These are phyloP conservation scores for Cetradonia linearis DNA, from an alignment of 495 filamentous ascomycete species.

Conservation along the genomic window DNA sequence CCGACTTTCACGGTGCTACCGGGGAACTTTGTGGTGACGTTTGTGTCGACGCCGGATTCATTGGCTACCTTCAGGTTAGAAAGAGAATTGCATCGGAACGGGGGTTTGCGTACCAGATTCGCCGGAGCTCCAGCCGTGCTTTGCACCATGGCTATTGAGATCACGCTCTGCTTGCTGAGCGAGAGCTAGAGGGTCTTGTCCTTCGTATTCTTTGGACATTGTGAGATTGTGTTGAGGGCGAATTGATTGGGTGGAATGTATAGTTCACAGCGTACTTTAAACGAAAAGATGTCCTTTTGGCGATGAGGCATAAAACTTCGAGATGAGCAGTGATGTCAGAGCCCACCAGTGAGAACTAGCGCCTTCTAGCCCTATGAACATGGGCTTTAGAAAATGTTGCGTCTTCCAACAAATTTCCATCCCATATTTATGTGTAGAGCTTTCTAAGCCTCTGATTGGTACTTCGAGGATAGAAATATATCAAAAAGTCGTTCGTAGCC, in stretches of 20 bases:
- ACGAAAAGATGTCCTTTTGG: neutral
- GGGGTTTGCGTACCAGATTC: conserved; percentile 19
- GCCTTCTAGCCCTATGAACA: conserved; percentile 1
- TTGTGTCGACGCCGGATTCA: conserved; percentile 40
- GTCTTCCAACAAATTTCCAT: neutral
- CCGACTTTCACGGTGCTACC: conserved; percentile 35
- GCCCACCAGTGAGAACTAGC: neutral
- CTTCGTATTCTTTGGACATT: conserved; percentile 32
- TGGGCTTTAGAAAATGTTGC: neutral
- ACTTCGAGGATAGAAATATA: neutral
- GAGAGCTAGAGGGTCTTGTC: conserved; percentile 33
- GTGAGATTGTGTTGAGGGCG: neutral
- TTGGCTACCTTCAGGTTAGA: conserved; percentile 21
- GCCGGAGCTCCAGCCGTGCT: conserved; percentile 29
- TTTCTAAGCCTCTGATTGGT: neutral
- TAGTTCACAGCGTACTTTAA: neutral
- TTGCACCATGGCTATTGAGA: conserved; percentile 37
- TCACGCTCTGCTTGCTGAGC: conserved; percentile 40
- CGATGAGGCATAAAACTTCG: neutral
- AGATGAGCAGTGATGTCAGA: conserved; percentile 6
- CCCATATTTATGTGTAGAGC: neutral
- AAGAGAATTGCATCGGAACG: neutral
- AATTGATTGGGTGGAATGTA: neutral
- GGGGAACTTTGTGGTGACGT: conserved; percentile 32
- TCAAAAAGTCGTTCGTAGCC: neutral